Base-by-base conservation (phyloP, 768 basidiomycete species). In the Hirschioporus abietinus region DNA sequence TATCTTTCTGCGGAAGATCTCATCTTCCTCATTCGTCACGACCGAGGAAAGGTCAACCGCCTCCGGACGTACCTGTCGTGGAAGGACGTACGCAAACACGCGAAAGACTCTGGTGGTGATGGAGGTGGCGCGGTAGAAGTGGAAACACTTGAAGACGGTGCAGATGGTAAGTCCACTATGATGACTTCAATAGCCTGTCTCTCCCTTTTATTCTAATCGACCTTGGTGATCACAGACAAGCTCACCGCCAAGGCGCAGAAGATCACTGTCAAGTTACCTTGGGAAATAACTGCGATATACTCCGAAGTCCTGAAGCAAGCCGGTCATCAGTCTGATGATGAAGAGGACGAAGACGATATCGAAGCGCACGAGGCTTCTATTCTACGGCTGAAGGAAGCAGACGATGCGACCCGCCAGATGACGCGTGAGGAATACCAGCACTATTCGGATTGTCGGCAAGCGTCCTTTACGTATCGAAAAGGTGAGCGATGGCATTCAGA, bases 351-450 rank as follows among this genome's bases (percentile, higher is more conserved):
- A 70, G 95, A 96, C 70, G 95, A 96, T 71, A 88, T 95, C 30
- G 96, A 97, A 76, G 96, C 96, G 0, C 92, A 95, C 74, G 94
- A 96, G 74, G 95, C 94, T 17, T 95, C 92, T n/a, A 88, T 96
- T 64, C 88, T 90, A 72, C 86, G 95, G 20, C 79, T 97, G 59
- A 90, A 91, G 89, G 95, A 97, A 83, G 94, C 95, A 1, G 96
- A 99, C 77, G 93, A 95, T 69, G 90, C 94, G 12, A 98, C 96
- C 1, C 85, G 93, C 60, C 88, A 93, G 78, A 99, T 98, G 96
- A 96, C 95, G 8, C 85, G 92, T 71, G 96, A 98, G 75, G 94
- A 98, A 72, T 99, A 98, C 75, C 92, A 96, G 67, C 95, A 95
- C 74, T 97, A 97, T 74, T 95, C 95, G 2, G 95, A 96, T 75